Conservation (phyloP, 768 basidiomycete species). For the Gyrodon lividus region DNA sequence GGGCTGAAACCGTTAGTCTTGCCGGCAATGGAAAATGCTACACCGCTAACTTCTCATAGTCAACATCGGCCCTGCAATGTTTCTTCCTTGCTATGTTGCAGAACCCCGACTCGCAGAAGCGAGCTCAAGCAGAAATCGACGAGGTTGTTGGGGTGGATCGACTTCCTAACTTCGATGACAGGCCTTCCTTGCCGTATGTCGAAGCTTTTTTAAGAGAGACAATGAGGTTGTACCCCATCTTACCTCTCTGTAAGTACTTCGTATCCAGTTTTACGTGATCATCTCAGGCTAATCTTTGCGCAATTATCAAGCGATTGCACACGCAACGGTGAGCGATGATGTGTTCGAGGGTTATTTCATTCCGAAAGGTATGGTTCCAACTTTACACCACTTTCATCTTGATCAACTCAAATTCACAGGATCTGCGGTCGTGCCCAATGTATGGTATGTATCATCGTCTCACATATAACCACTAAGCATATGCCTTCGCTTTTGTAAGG, state of each 20-base stretch:
- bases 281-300: neutral
- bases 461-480: neutral
- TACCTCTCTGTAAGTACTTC: neutral
- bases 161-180: slow-evolving; percentile 3
- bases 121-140: slow-evolving; percentile 6
- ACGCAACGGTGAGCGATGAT: slow-evolving; percentile 33
- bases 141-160: slow-evolving; percentile 5
- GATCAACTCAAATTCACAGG: neutral
- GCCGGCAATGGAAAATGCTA: too few species aligned
- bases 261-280: neutral
- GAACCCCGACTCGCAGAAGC: neutral
- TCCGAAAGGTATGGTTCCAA: slow-evolving; percentile 36
- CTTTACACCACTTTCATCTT: too few species aligned
- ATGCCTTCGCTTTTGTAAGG: neutral
- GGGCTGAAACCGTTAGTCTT: neutral
- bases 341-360: slow-evolving; percentile 45
- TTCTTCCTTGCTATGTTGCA: slow-evolving; percentile 5
- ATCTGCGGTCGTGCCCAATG: neutral
- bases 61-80: neutral
- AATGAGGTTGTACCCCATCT: neutral
- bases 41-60: neutral
- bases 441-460: neutral
- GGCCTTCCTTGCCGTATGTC: slow-evolving; percentile 1
- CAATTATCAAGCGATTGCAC: slow-evolving; percentile 15
- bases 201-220: slow-evolving; percentile 3